Conservation (phyloP, 768 basidiomycete genomes). For the Boletus eberwhitei region DNA sequence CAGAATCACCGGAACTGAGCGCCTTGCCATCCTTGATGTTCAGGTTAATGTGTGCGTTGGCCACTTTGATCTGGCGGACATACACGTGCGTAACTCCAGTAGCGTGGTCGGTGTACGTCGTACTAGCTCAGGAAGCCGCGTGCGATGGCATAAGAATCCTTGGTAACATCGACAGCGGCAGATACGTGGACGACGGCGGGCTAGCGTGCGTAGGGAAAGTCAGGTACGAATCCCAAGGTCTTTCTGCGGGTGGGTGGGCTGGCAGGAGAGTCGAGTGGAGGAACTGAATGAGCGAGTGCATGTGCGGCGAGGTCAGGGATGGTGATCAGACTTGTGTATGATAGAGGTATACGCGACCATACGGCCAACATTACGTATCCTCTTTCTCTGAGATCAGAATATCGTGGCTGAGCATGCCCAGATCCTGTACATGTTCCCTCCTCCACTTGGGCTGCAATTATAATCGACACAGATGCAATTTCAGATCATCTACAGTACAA, state of each 20-base stretch:
- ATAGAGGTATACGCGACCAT: no score
- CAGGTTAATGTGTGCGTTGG: constrained; percentile 89
- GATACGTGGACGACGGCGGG: constrained; percentile 39
- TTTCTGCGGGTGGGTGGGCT: constrained; percentile 49
- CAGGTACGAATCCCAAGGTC: constrained; percentile 87
- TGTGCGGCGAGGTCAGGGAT: constrained; percentile 60
- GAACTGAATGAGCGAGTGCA: constrained; percentile 43
- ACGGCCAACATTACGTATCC: constrained; percentile 26
- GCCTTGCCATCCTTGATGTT: constrained; percentile 90
- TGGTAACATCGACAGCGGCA: constrained; percentile 37
- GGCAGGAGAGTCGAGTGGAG: constrained; percentile 9
- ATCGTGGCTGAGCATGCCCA: no score
- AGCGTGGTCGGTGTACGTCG: constrained; percentile 71
- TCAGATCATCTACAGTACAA: no score
- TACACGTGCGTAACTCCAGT: constrained; percentile 91
- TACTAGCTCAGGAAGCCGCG: constrained; percentile 50
- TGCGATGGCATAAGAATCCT: constrained; percentile 62
- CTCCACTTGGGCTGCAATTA: no score
- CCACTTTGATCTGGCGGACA: constrained; percentile 79
- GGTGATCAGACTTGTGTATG: constrained; percentile 59
- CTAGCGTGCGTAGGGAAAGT: constrained; percentile 67
- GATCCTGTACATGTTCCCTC: no score
- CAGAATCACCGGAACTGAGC: constrained; percentile 85
- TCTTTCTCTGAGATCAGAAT: no score
- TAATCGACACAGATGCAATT: no score